Base-by-base conservation (phyloP, 1,139 yeast genomes). In the Lodderomyces metapsilosis region DNA sequence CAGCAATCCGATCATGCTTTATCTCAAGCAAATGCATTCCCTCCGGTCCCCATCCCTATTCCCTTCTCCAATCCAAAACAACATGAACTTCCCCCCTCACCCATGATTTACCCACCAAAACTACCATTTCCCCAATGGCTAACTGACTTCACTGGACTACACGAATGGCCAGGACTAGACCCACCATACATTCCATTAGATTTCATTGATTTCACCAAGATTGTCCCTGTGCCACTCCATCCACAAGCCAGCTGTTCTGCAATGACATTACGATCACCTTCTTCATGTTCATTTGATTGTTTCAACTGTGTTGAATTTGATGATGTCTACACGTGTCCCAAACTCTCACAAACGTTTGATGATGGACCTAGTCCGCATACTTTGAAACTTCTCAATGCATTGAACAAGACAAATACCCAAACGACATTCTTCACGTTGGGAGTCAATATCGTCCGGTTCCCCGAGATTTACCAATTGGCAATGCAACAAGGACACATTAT, bases 341-440 rank as follows among this genome's bases (percentile, higher is more conserved):
- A 66, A 45, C 63, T 91, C 37, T 80, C 91, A 0, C 98, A 91
- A 62, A 84, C 96, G 0, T 91, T 91, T 63, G 98, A 91, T 59
- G 98, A 92, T 60, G 98, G 98, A 0, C 98, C 98, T 1, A 78
- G 92, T 0, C 80, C 80, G 0, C 74, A 79, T 17, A 89, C 97
- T 0, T 64, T 76, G 3, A 72, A 71, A 44, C 68, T 91, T 35
- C 58, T 89, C 21, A 66, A 71, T 6, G 66, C 70, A 23, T 62
- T 89, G 46, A 61, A 68, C 5, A 12, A 34, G n/a, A 25, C 30
- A 17, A 24, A 38, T 1, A 52, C 63, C 1, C 78, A 74, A 44
- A 66, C 88, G 0, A 89, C 96, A 0, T 89, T 91, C 55, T 91
- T 91, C 67, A 84, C 91, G 1, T 73, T 89, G 45, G 98, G 98